Evolutionary conservation across 2,329 filamentous ascomycete species (phyloP).

Genomic region (Epichloe uncinata): DNA sequence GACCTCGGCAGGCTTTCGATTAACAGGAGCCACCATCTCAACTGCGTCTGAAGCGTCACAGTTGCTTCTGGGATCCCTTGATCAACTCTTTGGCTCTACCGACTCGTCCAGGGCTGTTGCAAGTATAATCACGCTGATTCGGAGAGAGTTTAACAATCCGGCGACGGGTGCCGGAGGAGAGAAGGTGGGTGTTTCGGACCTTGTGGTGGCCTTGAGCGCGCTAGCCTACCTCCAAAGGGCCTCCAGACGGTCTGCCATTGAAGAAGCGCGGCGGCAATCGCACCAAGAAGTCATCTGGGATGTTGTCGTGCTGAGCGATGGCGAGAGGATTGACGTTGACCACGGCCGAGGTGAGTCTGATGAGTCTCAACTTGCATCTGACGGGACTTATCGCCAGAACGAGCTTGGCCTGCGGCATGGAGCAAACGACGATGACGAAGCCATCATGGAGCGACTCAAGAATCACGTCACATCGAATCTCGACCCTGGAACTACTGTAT

Average conservation of each 20-base stretch:
- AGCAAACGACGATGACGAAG: conserved; percentile 25
- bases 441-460: conserved; percentile 30
- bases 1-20: conserved; percentile 45
- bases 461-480: conserved; percentile 42
- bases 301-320: conserved; percentile 48
- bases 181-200: conserved; percentile 44
- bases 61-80: conserved; percentile 43
- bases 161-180: conserved; percentile 46
- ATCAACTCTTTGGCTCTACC: conserved; percentile 54
- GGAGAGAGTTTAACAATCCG: conserved; percentile 51
- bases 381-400: background rate
- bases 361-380: background rate
- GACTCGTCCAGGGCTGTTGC: conserved; percentile 55
- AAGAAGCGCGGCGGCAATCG: conserved; percentile 32
- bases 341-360: conserved; percentile 18
- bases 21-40: conserved; percentile 41
- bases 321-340: conserved; percentile 40
- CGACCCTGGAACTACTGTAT: conserved; percentile 42
- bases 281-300: conserved; percentile 52
- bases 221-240: conserved; percentile 48
- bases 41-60: conserved; percentile 43
- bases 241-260: conserved; percentile 37
- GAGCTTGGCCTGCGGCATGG: background rate
- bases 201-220: conserved; percentile 47
- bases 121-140: conserved; percentile 50